A percentile compares a stretch with the other conserved stretches of the same genome.
Conservation (phyloP, 2,329 filamentous ascomycete species). For the Fusarium sp. region DNA sequence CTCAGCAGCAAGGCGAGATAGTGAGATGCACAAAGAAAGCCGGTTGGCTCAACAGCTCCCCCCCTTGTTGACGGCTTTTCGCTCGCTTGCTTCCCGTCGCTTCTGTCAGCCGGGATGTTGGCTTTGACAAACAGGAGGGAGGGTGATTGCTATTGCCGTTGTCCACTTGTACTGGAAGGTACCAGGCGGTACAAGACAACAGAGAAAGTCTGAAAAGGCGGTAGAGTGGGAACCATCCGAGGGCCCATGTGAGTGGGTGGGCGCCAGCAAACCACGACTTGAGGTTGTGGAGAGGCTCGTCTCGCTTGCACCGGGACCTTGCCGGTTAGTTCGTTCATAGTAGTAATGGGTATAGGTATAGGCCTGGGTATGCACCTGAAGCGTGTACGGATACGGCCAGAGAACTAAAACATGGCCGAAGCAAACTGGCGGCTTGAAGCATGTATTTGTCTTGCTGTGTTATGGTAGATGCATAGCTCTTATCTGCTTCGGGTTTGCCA, state of each 20-base stretch:
- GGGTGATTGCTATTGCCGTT: slow-evolving; percentile 31
- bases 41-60: slow-evolving; percentile 33
- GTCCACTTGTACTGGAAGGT: slow-evolving; percentile 19
- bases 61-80: slow-evolving; percentile 39
- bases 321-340: slow-evolving; percentile 15
- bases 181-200: slow-evolving; percentile 8
- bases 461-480: slow-evolving; percentile 20
- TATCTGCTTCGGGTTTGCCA: slow-evolving; percentile 19
- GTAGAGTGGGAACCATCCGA: slow-evolving; percentile 26
- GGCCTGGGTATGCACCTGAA: background rate
- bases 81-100: slow-evolving; percentile 46
- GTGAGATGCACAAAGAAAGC: slow-evolving; percentile 40
- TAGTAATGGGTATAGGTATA: background rate
- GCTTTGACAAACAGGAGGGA: slow-evolving; percentile 15
- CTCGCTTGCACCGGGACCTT: slow-evolving; percentile 30
- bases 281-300: slow-evolving; percentile 32
- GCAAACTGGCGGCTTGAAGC: slow-evolving; percentile 30
- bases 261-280: slow-evolving; percentile 25
- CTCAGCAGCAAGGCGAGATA: slow-evolving; percentile 41
- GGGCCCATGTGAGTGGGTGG: slow-evolving; percentile 20
- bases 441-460: slow-evolving; percentile 23
- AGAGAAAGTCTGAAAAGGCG: slow-evolving; percentile 12
- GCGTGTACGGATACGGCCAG: slow-evolving; percentile 23
- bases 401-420: slow-evolving; percentile 26
- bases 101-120: slow-evolving; percentile 42